phyloP scores from a whole-genome alignment of 1,284 basidiomycete species.

The Vanrija sp. region DNA sequence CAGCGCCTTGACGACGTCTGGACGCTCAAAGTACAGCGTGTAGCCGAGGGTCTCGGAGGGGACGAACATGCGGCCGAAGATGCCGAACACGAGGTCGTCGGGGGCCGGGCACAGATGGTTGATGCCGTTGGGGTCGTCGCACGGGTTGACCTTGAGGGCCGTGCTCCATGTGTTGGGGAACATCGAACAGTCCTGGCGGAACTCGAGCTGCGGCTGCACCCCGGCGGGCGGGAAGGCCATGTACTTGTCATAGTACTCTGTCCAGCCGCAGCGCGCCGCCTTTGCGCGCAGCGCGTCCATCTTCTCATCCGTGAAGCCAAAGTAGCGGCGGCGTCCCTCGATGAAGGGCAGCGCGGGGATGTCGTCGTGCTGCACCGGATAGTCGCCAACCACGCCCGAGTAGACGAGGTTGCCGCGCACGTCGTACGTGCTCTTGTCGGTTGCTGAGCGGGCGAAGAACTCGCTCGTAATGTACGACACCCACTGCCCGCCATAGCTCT shows the following conservation, averaged over 20 bases:
- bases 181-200: too few relatives aligned
- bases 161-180: conserved; percentile 38
- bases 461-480: conserved; percentile 47
- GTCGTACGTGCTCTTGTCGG: conserved; percentile 19
- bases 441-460: conserved; percentile 26
- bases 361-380: conserved; percentile 47
- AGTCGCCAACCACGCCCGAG: conserved; percentile 11
- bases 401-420: conserved; percentile 25
- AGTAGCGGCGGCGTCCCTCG: background rate
- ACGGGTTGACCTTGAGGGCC: conserved; percentile 62
- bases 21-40: conserved; percentile 50
- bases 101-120: conserved; percentile 51
- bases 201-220: conserved; percentile 14
- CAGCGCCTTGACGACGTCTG: conserved; percentile 66
- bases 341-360: conserved; percentile 55
- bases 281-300: conserved; percentile 58
- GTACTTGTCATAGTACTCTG: conserved; percentile 57
- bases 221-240: conserved; percentile 64
- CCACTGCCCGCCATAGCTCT: conserved; percentile 47
- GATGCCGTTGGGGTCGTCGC: conserved; percentile 70
- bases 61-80: too few relatives aligned
- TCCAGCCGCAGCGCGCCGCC: conserved; percentile 60
- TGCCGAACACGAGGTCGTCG: conserved; percentile 61
- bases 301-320: conserved; percentile 52
- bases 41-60: too few relatives aligned